Evolutionary conservation across 257 asterid species (phyloP), one percentile per base, ranked within the genome.

Genomic region (Euphrasia confusa): DNA sequence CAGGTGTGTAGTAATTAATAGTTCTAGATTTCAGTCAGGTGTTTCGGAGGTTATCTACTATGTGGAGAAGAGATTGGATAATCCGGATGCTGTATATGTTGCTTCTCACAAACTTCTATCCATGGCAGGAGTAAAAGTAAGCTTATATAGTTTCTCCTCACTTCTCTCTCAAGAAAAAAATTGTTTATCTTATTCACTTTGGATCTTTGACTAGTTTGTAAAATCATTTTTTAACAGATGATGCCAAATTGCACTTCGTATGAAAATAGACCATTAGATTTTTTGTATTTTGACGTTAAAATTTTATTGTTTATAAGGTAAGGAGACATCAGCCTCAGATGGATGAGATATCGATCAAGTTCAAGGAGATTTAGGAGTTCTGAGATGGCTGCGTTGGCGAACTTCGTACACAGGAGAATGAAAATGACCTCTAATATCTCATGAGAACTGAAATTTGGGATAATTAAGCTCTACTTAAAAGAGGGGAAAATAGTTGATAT

Each of bases 91-190:
- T 27, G 69, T 87, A 12, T 87, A 90, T 69, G 80, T 76, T 64
- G 97, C 96, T 35, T 87, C 97, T 12, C 90, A 81, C 79, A 87
- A 83, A 54, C 93, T 90, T 77, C 73, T 90, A 44, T 80, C 90
- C 3, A 71, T 90, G 90, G 95, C 97, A 10, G 87, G 89, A 52
- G 73, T 90, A 64, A 90, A 85, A 67, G 97, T 87, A 84, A 87
- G 94, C 61, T 47, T 35, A 53, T 10, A 11, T 60, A 39, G 1
- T 68, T 61, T 4, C 64, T 66, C 15, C 7, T 7, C 7, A 6
- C 6, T 21, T 21, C 14, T 10, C 24, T n/a, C 15, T 2, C 4
- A 48, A 13, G 3, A 14, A 48, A 13, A 48, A 48, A 13, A 14
- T 14, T 14, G 0, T 2, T 0, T 13, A 4, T 48, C 15, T 48